Evolutionary conservation across 2,329 filamentous ascomycete genomes (phyloP), one percentile per base, ranked within the genome.

Genomic region (Ascochyta viciae-villosae): DNA sequence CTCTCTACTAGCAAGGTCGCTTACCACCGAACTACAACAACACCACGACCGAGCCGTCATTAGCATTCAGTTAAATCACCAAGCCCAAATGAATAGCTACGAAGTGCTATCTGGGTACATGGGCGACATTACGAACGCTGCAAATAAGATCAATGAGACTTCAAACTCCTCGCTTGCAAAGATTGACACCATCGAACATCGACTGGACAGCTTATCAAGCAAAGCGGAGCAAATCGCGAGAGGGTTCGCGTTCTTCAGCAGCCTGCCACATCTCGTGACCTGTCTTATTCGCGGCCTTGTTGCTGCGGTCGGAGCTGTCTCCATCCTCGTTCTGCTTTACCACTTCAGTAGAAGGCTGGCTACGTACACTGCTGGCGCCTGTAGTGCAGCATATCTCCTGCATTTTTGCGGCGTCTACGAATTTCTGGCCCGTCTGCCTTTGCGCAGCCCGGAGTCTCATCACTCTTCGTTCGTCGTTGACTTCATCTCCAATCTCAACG

Each of bases 221-320:
- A 66, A 64, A 40, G 60, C 66, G 0, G 64, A 68, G 27, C 55
- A 64, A 8, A 68, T 69, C 6, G 60, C 58, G 0, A 57, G 61
- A 39, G 64, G 64, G 0, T 67, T 69, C 19, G 62, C 66, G 6
- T 67, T 69, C 33, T 50, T 69, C n/a, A 62, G 57, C 34, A 60
- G 57, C 1, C 53, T 68, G 1, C 61, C 65, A 4, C 50, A 53
- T 3, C 47, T 67, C 8, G 38, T 60, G 3, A 39, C 33, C 9
- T 46, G 43, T 6, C 26, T 69, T 3, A 2, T 64, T 3, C 60
- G 50, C 5, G 40, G 56, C 5, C 22, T 57, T 4, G 13, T 66
- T 5, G 58, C 43, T 3, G 58, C 38, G 0, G n/a, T 40, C 3
- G 62, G 63, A 3, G 58, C 43, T 3, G 2, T 58, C 0, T 64